Conservation (phyloP, 805 yeast species). For the Metschnikowia noctiluminum region DNA sequence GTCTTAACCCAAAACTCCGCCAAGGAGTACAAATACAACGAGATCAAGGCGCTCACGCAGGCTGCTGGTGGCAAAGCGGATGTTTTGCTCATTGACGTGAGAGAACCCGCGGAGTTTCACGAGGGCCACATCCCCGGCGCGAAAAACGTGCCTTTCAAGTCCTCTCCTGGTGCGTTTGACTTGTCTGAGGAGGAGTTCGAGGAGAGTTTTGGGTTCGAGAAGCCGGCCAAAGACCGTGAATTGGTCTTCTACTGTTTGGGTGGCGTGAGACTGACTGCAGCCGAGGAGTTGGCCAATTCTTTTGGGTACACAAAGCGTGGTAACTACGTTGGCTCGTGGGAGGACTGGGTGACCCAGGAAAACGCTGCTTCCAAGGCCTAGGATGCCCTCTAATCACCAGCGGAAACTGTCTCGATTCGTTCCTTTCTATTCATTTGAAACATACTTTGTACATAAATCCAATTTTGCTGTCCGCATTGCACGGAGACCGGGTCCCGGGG, state of each 20-base stretch:
- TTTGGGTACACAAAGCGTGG: slow-evolving; percentile 84
- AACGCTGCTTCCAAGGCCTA: slow-evolving; percentile 17
- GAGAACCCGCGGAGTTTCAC: slow-evolving; percentile 81
- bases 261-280: slow-evolving; percentile 87
- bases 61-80: slow-evolving; percentile 40
- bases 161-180: slow-evolving; percentile 89
- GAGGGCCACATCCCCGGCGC: slow-evolving; percentile 82
- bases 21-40: slow-evolving; percentile 49
- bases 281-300: slow-evolving; percentile 87
- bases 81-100: slow-evolving; percentile 74
- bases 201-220: slow-evolving; percentile 74
- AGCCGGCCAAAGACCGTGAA: slow-evolving; percentile 70
- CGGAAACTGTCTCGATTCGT: no score
- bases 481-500: no score
- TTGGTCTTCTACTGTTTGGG: slow-evolving; percentile 88
- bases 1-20: slow-evolving; percentile 43
- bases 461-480: no score
- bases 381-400: no score
- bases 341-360: slow-evolving; percentile 67
- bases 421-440: no score
- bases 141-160: slow-evolving; percentile 82
- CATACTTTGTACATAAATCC: no score
- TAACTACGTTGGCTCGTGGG: slow-evolving; percentile 82
- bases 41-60: slow-evolving; percentile 43
- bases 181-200: slow-evolving; percentile 75